Evolutionary conservation across 2,329 filamentous ascomycete genomes (phyloP).

Genomic region (Fusarium pseudograminearum): DNA sequence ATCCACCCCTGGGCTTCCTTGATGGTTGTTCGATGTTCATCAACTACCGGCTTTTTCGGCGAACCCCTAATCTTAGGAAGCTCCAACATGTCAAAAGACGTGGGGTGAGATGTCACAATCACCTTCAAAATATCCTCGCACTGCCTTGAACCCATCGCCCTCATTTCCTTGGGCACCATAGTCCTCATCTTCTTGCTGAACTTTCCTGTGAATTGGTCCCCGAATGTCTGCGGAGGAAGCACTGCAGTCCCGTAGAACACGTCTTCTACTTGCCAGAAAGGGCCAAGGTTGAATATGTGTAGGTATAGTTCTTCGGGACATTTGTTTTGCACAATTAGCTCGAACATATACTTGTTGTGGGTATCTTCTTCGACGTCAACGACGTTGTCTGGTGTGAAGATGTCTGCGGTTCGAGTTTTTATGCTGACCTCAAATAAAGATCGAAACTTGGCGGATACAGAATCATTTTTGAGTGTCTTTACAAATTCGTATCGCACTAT

Average conservation of each 20-base stretch:
- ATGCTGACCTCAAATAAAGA: neutral
- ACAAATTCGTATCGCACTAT: slow-evolving; percentile 13
- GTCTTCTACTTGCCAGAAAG: slow-evolving; percentile 10
- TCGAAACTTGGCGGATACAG: neutral
- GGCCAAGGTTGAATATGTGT: slow-evolving; percentile 3
- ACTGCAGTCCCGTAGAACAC: neutral
- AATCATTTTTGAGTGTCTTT: neutral
- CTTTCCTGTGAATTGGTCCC: neutral
- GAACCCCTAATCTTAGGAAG: slow-evolving; percentile 10
- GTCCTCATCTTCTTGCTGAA: slow-evolving; percentile 20
- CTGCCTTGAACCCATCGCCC: neutral
- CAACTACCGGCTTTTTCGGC: neutral
- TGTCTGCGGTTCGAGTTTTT: too few relatives aligned
- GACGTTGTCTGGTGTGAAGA: too few relatives aligned
- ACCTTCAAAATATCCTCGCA: slow-evolving; percentile 30
- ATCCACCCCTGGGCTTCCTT: neutral
- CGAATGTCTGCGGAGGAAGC: too few relatives aligned
- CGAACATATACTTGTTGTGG: neutral
- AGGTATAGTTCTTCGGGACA: slow-evolving; percentile 1
- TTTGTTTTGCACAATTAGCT: neutral
- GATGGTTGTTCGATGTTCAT: too few relatives aligned
- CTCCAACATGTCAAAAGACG: slow-evolving; percentile 23
- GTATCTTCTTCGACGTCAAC: neutral
- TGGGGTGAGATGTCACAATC: slow-evolving; percentile 28
- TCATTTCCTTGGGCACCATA: neutral